These are phyloP conservation scores for Fomes fomentarius DNA, from an alignment of 1,284 basidiomycete genomes.

Conservation along the genomic window DNA sequence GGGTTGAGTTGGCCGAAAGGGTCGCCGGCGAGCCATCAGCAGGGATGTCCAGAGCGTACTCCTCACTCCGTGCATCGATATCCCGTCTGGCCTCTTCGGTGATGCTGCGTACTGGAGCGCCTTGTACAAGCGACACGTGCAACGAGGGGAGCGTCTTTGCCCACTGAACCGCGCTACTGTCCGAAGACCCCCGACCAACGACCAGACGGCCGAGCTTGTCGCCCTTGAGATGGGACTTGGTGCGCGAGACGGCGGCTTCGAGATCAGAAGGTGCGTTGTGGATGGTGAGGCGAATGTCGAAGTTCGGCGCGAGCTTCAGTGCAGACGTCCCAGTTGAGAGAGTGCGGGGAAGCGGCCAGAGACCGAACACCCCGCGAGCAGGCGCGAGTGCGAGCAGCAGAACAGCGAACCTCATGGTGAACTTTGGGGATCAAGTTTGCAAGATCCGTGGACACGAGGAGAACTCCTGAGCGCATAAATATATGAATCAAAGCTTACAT, in stretches of 20 bases:
- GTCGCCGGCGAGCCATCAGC: constrained; percentile 57
- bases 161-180: constrained; percentile 34
- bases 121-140: constrained; percentile 42
- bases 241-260: constrained; percentile 44
- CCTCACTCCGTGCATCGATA: constrained; percentile 60
- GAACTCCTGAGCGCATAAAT: too few relatives aligned
- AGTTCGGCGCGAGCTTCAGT: constrained; percentile 51
- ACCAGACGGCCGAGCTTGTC: constrained; percentile 50
- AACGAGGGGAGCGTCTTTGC: constrained; percentile 36
- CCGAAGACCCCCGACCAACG: constrained; percentile 49
- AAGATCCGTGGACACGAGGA: background rate
- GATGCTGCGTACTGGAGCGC: constrained; percentile 41
- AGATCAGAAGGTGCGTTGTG: constrained; percentile 45
- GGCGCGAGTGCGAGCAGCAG: constrained; percentile 8
- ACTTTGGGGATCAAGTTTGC: background rate
- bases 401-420: constrained; percentile 11
- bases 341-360: constrained; percentile 67
- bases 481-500: too few relatives aligned
- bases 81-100: constrained; percentile 54
- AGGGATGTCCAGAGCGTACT: constrained; percentile 66
- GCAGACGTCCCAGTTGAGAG: constrained; percentile 51
- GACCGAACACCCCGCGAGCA: constrained; percentile 24
- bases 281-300: constrained; percentile 42
- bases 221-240: constrained; percentile 38
- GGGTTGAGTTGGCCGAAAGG: constrained; percentile 67